Evolutionary conservation across 768 basidiomycete genomes (phyloP).

Genomic region (Clavulina sp.): DNA sequence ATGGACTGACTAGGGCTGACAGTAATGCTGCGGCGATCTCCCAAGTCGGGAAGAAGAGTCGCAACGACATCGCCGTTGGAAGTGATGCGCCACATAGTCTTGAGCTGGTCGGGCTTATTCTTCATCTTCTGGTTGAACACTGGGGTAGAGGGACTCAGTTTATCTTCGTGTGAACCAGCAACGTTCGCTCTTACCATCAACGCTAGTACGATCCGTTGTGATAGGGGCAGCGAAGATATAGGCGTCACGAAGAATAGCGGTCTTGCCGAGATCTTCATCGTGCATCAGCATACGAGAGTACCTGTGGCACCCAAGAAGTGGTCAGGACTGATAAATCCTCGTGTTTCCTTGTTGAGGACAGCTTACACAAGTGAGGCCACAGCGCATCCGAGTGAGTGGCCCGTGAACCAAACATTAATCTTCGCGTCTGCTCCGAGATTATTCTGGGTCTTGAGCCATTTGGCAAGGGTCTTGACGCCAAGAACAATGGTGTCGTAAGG

Average conservation of each 20-base stretch:
- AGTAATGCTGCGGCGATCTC: slow-evolving; percentile 3
- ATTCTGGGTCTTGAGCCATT: neutral
- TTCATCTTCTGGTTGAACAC: neutral
- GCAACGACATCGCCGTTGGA: slow-evolving; percentile 11
- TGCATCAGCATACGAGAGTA: slow-evolving; percentile 9
- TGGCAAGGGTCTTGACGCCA: slow-evolving; percentile 1
- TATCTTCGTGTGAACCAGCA: too few relatives aligned
- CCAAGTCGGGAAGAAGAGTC: slow-evolving; percentile 12
- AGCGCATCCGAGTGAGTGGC: neutral
- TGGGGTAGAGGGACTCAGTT: neutral
- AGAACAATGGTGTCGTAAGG: slow-evolving; percentile 7
- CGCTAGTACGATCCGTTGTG: slow-evolving; percentile 1
- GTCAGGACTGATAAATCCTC: slow-evolving; percentile 5
- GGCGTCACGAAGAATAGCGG: slow-evolving; percentile 11
- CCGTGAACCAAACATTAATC: neutral
- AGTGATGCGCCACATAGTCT: slow-evolving; percentile 1
- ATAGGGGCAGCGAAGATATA: slow-evolving; percentile 14
- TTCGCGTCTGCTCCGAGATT: neutral
- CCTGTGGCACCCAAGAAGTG: slow-evolving; percentile 13
- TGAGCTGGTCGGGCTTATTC: neutral
- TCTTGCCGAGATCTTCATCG: slow-evolving; percentile 5
- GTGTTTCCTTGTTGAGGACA: neutral
- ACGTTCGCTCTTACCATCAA: neutral
- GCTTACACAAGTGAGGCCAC: neutral
- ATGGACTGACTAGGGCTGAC: neutral